A percentile compares a stretch with the other conserved stretches of the same genome.
Evolutionary conservation across 2,329 filamentous ascomycete species (phyloP).

Genomic region (Coniella vitis): DNA sequence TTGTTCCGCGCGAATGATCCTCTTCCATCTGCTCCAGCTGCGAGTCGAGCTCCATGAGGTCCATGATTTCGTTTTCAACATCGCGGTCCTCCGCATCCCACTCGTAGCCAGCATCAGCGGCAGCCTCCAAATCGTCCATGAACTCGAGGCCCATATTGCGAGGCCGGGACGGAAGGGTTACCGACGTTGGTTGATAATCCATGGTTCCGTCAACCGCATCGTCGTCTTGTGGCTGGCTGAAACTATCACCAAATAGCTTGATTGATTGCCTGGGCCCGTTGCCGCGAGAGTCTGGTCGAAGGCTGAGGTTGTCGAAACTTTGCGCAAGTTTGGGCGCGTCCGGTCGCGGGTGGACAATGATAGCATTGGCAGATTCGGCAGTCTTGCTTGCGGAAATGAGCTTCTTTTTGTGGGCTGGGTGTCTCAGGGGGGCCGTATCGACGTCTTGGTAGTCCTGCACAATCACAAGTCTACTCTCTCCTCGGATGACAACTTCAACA

Average conservation of each 20-base stretch:
- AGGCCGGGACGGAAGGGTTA: conserved; percentile 14
- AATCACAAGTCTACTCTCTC: conserved; percentile 49
- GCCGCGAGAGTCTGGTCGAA: conserved; percentile 30
- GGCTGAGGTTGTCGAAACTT: conserved; percentile 42
- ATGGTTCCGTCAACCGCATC: conserved; percentile 1
- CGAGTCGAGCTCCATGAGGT: conserved; percentile 60
- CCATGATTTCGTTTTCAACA: conserved; percentile 54
- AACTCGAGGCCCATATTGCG: conserved; percentile 38
- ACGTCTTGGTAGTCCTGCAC: conserved; percentile 45
- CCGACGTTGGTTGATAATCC: conserved; percentile 3
- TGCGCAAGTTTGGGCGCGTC: conserved; percentile 34
- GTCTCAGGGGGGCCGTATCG: conserved; percentile 14
- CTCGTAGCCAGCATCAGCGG: conserved; percentile 45
- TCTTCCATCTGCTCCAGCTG: conserved; percentile 50
- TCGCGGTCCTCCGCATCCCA: conserved; percentile 41
- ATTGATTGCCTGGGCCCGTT: conserved; percentile 24
- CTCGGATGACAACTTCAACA: conserved; percentile 47
- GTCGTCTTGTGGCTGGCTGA: conserved; percentile 9
- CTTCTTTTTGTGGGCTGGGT: conserved; percentile 21
- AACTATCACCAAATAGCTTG: conserved; percentile 6
- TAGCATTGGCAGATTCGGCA: conserved; percentile 40
- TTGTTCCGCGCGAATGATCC: conserved; percentile 39
- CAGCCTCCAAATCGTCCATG: conserved; percentile 41
- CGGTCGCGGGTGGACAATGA: conserved; percentile 47
- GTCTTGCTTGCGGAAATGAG: conserved; percentile 16